phyloP scores from a whole-genome alignment of 2,329 filamentous ascomycete species.

The Nothopassalora personata region DNA sequence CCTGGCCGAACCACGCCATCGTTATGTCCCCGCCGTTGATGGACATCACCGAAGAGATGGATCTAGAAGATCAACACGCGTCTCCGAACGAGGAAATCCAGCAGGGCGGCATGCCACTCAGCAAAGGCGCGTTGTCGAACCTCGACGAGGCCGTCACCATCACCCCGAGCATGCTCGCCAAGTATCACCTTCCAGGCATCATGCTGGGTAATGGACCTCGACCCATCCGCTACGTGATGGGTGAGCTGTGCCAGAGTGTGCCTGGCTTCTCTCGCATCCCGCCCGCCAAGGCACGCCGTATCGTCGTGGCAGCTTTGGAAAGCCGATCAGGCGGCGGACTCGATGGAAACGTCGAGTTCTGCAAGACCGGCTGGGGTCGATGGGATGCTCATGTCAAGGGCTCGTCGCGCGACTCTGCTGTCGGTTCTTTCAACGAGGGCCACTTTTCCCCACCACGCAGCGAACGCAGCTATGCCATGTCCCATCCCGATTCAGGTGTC shows the following conservation, averaged over 20 bases:
- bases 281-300: constrained; percentile 79
- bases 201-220: constrained; percentile 82
- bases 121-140: constrained; percentile 49
- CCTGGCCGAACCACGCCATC: constrained; percentile 66
- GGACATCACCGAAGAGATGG: constrained; percentile 76
- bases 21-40: constrained; percentile 42
- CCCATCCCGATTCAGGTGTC: constrained; percentile 31
- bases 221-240: constrained; percentile 93
- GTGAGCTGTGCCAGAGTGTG: constrained; percentile 85
- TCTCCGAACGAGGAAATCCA: constrained; percentile 36
- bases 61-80: constrained; percentile 53
- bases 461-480: constrained; percentile 36
- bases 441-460: constrained; percentile 49
- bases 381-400: constrained; percentile 82
- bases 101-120: constrained; percentile 36
- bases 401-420: constrained; percentile 29
- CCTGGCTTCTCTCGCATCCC: constrained; percentile 88
- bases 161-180: constrained; percentile 77
- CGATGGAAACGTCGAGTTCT: constrained; percentile 72
- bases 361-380: constrained; percentile 95
- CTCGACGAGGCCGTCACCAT: constrained; percentile 75
- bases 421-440: constrained; percentile 35
- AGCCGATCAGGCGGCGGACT: constrained; percentile 59
- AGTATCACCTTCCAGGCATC: constrained; percentile 84
- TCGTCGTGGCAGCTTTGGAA: constrained; percentile 90